Evolutionary conservation across 163 green algal species (phyloP), one percentile per base, ranked within the genome.

Genomic region (Botryococcus braunii): DNA sequence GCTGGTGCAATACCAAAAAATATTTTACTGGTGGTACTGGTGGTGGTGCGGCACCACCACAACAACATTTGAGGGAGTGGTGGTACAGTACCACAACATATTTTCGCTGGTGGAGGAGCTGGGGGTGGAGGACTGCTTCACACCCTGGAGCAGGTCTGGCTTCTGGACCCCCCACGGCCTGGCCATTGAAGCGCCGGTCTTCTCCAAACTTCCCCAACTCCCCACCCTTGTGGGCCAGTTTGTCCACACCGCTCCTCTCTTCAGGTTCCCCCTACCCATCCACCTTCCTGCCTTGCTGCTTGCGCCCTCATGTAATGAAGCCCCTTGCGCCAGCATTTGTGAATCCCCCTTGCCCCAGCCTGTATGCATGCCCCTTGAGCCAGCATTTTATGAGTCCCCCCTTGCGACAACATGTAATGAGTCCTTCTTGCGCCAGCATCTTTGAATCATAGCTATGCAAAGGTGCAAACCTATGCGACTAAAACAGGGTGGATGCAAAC

Each of bases 51-150:
- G 1, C 86, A 78, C 74, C 85, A 85, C 6, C 88, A 97, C 36
- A 97, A n/a, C n/a, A n/a, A n/a, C n/a, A n/a, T n/a, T n/a, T n/a
- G n/a, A n/a, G n/a, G n/a, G n/a, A n/a, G n/a, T n/a, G n/a, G n/a
- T n/a, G n/a, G 40, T 66, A 62, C 80, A 89, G 73, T 95, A 95
- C 75, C 75, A 82, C 47, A 95, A 95, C 82, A 94, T 94, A 25
- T 92, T 91, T 73, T 41, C 67, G 27, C 78, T 96, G 69, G 60
- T 90, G 1, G 57, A 84, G 49, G 85, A 96, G 76, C 78, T 94
- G 35, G 82, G 74, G 49, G 88, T 89, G 32, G 58, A 66, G 1
- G 86, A 78, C 74, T 84, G 85, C 6, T 89, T 97, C 36, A 97
- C 92, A 1, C 75, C 88, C 59, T 97, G 83, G 74, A 92, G 86